phyloP scores from a whole-genome alignment of 176 grass and related monocot species.

The Secale cereale region DNA sequence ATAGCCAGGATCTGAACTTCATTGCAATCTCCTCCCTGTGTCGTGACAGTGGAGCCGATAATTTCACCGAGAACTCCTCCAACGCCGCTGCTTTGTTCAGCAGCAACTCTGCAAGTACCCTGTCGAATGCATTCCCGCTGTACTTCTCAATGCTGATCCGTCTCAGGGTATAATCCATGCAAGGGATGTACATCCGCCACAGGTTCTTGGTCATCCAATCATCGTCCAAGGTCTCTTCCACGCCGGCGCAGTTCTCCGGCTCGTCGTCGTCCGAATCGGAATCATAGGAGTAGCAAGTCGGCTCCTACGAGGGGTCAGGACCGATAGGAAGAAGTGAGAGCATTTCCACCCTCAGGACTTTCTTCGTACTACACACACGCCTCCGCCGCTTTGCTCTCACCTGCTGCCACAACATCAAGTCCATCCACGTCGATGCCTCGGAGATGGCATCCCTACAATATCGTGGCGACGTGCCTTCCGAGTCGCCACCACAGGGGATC shows the following conservation, averaged over 20 bases:
- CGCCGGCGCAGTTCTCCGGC: no score
- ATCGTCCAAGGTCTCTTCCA: no score
- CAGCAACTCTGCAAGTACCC: background rate
- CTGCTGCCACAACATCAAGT: background rate
- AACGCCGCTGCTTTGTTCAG: background rate
- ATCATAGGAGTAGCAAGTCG: no score
- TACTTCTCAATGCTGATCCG: background rate
- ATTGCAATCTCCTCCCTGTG: background rate
- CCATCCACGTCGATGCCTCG: background rate
- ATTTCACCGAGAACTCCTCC: background rate
- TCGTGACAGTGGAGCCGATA: background rate
- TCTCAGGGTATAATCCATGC: background rate
- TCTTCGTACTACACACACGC: background rate
- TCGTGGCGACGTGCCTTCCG: background rate
- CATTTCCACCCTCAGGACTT: background rate
- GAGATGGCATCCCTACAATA: background rate
- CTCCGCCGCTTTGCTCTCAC: background rate
- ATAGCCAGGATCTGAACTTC: background rate
- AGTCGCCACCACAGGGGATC: background rate
- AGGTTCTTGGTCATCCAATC: background rate
- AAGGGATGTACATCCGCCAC: background rate
- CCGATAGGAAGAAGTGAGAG: background rate
- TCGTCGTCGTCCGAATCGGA: no score
- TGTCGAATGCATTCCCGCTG: background rate
- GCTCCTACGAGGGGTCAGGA: background rate